phyloP scores from a whole-genome alignment of 177 flowering plant genomes.

The Vitis hybrid region DNA sequence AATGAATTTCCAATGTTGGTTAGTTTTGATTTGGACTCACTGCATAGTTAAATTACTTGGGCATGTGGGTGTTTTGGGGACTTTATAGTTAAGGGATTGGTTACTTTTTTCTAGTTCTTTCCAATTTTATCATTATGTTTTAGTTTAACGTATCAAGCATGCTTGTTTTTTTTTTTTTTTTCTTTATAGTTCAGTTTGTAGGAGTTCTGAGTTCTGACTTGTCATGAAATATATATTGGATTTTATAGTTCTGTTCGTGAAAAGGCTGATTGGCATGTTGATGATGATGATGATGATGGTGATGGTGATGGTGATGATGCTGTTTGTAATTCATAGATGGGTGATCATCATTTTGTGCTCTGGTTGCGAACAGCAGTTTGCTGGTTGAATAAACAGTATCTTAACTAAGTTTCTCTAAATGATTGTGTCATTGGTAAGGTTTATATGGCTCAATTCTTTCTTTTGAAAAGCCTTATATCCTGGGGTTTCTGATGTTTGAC shows the following conservation, averaged over 20 bases:
- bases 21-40: constrained; percentile 10
- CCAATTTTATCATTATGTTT: not conserved
- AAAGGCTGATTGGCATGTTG: constrained; percentile 18
- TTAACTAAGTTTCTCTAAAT: constrained; percentile 15
- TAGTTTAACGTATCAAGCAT: not conserved
- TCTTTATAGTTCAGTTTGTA: not conserved
- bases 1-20: constrained; percentile 16
- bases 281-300: constrained; percentile 30
- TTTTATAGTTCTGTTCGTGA: constrained; percentile 37
- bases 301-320: constrained; percentile 42
- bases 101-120: not conserved
- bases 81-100: not conserved
- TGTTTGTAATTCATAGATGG: constrained; percentile 25
- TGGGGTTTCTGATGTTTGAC: constrained; percentile 7
- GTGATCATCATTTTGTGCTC: constrained; percentile 32
- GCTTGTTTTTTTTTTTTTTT: not conserved
- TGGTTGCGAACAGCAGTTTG: constrained; percentile 18
- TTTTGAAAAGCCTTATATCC: constrained; percentile 8
- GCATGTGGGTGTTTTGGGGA: constrained; percentile 4
- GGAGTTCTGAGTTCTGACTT: constrained; percentile 13
- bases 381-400: constrained; percentile 16
- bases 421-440: constrained; percentile 26
- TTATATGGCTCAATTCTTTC: not conserved
- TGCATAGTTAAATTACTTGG: constrained; percentile 1
- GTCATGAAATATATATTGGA: constrained; percentile 22